A percentile compares a stretch with the other conserved stretches of the same genome.
phyloP scores from a whole-genome alignment of 2,329 filamentous ascomycete genomes.

The Neopestalotiopsis clavispora region DNA sequence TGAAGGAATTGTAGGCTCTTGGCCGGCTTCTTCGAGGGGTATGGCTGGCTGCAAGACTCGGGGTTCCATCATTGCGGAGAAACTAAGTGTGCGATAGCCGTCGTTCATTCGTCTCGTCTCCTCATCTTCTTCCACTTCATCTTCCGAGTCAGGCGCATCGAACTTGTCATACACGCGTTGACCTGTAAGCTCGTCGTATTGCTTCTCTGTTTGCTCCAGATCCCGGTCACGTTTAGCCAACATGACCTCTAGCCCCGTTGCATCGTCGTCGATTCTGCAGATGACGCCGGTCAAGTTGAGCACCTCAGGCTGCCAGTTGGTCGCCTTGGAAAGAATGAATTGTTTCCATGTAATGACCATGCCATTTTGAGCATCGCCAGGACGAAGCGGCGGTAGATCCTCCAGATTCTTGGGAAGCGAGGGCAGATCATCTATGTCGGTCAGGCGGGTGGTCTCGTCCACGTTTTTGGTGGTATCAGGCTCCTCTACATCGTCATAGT shows the following conservation, averaged over 20 bases:
- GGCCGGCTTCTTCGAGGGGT: constrained; percentile 16
- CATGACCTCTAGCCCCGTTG: constrained; percentile 58
- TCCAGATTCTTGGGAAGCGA: constrained; percentile 62
- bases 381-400: constrained; percentile 54
- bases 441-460: constrained; percentile 48
- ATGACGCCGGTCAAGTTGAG: constrained; percentile 70
- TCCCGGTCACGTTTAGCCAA: constrained; percentile 73
- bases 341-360: constrained; percentile 75
- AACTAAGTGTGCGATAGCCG: constrained; percentile 63
- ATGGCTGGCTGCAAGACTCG: constrained; percentile 62
- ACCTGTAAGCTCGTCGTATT: constrained; percentile 70
- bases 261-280: constrained; percentile 58
- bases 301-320: constrained; percentile 70
- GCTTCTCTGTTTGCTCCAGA: constrained; percentile 58
- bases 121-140: constrained; percentile 56
- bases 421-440: constrained; percentile 65
- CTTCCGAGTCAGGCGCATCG: constrained; percentile 70
- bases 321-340: constrained; percentile 63
- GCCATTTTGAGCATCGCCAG: constrained; percentile 55
- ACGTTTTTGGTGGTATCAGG: constrained; percentile 35
- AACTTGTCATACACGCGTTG: constrained; percentile 78
- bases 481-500: constrained; percentile 42
- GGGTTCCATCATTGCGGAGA: constrained; percentile 70
- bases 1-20: constrained; percentile 8
- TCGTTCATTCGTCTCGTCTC: constrained; percentile 45